These are phyloP conservation scores for Heterobasidion parviporum DNA, from an alignment of 1,284 basidiomycete species.

Conservation along the genomic window DNA sequence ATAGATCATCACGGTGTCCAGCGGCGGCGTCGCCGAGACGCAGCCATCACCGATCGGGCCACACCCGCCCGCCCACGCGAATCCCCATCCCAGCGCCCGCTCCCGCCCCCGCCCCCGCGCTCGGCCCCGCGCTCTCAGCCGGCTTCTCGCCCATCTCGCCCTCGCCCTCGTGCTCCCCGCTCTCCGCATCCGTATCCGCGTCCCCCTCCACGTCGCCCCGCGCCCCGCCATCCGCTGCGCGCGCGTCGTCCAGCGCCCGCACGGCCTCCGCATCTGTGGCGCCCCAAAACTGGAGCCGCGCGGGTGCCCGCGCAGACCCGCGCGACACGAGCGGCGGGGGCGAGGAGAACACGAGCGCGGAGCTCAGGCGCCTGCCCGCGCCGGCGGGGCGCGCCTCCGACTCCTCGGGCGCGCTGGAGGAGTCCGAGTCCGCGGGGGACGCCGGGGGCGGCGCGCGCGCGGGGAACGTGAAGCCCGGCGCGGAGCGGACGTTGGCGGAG, in stretches of 20 bases:
- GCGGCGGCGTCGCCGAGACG: too few relatives aligned
- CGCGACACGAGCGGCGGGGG: too few relatives aligned
- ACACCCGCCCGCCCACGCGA: conserved; percentile 1
- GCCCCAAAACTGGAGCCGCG: neutral
- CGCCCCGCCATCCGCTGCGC: neutral
- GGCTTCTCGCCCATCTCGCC: conserved; percentile 9
- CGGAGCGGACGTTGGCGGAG: conserved; percentile 9
- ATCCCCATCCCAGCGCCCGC: too few relatives aligned
- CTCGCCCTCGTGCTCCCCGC: conserved; percentile 2
- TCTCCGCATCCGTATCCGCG: neutral
- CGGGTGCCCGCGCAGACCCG: too few relatives aligned
- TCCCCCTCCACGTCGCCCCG: neutral
- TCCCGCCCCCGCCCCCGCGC: neutral
- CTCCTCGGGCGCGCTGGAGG: neutral
- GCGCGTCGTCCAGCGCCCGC: neutral
- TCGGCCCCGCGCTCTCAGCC: conserved; percentile 3
- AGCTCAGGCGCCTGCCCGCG: neutral
- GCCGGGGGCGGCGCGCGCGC: neutral
- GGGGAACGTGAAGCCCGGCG: conserved; percentile 11
- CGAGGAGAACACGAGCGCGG: too few relatives aligned
- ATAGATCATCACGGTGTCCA: too few relatives aligned
- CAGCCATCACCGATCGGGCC: conserved; percentile 10
- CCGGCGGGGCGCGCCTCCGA: neutral
- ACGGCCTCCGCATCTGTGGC: neutral
- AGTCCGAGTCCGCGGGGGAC: neutral